A percentile compares a stretch with the other conserved stretches of the same genome.
These are phyloP conservation scores for Trichoderma sp. DNA, from an alignment of 2,329 filamentous ascomycete genomes.

Conservation along the genomic window DNA sequence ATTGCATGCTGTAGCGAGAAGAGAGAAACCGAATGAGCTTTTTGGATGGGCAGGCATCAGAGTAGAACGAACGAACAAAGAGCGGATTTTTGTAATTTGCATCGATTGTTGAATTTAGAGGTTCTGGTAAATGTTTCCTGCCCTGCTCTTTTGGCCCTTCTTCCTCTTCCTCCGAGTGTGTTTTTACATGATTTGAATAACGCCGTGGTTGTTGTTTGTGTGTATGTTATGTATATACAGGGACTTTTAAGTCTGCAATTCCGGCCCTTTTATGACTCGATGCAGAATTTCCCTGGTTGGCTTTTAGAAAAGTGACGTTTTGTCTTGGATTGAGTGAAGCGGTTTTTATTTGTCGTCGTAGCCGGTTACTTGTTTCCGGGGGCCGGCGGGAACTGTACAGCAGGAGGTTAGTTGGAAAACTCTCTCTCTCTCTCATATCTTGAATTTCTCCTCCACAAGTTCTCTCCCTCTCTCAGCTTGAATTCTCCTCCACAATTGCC, in stretches of 20 bases:
- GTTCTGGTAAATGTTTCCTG: background rate
- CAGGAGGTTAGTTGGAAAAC: background rate
- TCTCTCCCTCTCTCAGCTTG: slow-evolving; percentile 3
- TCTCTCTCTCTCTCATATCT: slow-evolving; percentile 17
- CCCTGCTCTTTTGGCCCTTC: background rate
- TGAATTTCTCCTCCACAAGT: background rate
- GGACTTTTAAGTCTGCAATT: background rate
- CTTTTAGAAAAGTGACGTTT: background rate
- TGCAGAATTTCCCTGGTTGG: background rate
- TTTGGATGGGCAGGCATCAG: background rate
- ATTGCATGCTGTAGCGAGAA: background rate
- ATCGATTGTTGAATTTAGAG: slow-evolving; percentile 3
- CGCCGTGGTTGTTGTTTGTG: slow-evolving; percentile 1
- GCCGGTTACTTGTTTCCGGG: slow-evolving; percentile 60
- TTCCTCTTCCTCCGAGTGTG: background rate
- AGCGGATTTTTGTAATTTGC: background rate
- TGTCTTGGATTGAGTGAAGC: background rate
- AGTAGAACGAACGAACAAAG: background rate
- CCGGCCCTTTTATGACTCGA: background rate
- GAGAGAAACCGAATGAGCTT: background rate
- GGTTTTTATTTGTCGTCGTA: slow-evolving; percentile 56
- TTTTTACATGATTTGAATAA: slow-evolving; percentile 8
- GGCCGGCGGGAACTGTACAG: slow-evolving; percentile 55
- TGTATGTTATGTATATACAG: slow-evolving; percentile 5
- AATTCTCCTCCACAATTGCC: background rate